These are phyloP conservation scores for Metarhizium humberi DNA, from an alignment of 2,329 filamentous ascomycete genomes.

Conservation along the genomic window DNA sequence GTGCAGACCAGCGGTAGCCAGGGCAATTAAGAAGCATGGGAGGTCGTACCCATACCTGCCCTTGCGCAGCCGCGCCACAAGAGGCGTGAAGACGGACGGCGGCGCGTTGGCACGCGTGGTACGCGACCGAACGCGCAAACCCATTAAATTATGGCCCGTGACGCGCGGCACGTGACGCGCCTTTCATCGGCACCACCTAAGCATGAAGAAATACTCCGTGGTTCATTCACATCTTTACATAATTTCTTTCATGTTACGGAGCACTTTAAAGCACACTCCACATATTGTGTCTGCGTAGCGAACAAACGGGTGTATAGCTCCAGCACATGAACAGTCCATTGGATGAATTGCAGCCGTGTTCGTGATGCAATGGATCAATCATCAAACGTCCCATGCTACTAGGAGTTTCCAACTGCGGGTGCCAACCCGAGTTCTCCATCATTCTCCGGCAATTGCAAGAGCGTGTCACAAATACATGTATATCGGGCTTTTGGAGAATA, in stretches of 20 bases:
- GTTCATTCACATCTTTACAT: not conserved
- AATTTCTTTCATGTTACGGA: not conserved
- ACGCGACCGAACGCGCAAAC: constrained; percentile 23
- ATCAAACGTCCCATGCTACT: no score
- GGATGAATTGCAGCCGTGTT: no score
- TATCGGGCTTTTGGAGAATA: no score
- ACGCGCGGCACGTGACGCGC: constrained; percentile 5
- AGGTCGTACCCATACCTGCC: not conserved
- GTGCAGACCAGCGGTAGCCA: constrained; percentile 4
- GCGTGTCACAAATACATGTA: no score
- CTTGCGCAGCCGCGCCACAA: constrained; percentile 7
- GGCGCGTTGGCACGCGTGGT: constrained; percentile 10
- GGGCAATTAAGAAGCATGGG: constrained; percentile 6
- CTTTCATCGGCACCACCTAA: not conserved
- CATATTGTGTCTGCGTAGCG: not conserved
- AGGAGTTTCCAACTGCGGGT: no score
- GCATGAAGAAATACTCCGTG: no score
- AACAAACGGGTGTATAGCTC: not conserved
- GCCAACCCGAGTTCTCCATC: no score
- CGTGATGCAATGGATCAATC: no score
- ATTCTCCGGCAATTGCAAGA: no score
- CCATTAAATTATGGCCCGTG: constrained; percentile 22
- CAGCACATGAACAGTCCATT: no score
- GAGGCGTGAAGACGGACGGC: constrained; percentile 1
- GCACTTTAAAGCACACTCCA: no score